A percentile compares a stretch with the other conserved stretches of the same genome.
phyloP scores from a whole-genome alignment of 2,329 filamentous ascomycete species.

The Botrytis fragariae region DNA sequence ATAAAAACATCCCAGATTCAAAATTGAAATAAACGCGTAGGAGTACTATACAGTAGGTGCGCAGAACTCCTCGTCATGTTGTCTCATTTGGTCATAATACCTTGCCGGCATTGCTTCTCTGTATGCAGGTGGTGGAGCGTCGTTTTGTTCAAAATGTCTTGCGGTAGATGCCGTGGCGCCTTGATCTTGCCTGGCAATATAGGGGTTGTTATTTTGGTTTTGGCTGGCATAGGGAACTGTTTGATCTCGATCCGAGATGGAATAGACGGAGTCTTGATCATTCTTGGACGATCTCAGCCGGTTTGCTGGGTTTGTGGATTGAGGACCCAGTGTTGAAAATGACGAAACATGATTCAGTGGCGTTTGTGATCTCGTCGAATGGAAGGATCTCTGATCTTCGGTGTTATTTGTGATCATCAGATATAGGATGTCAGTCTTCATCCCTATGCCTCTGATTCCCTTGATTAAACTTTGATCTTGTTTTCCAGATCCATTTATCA shows the following conservation, averaged over 20 bases:
- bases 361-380: not conserved
- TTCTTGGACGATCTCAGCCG: too few relatives aligned
- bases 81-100: slow-evolving; percentile 6
- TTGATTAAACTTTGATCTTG: slow-evolving; percentile 18
- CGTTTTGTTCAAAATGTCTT: not conserved
- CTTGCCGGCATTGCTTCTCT: slow-evolving; percentile 5
- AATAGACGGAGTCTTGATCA: not conserved
- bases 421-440: slow-evolving; percentile 18
- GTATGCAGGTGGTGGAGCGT: not conserved
- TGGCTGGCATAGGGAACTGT: not conserved
- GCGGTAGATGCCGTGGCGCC: not conserved
- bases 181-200: not conserved
- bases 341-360: not conserved
- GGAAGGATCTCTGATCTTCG: not conserved
- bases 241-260: not conserved
- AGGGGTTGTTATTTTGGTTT: not conserved
- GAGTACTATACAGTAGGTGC: not conserved
- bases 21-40: too few relatives aligned
- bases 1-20: not conserved
- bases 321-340: not conserved
- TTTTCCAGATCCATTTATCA: slow-evolving; percentile 10
- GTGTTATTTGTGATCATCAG: slow-evolving; percentile 17
- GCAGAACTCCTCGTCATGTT: not conserved
- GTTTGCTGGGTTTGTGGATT: not conserved
- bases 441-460: slow-evolving; percentile 1